Percentiles rank a stretch among this genome's conserved stretches.
Evolutionary conservation across 2,329 filamentous ascomycete genomes (phyloP).

Genomic region (Clonostachys rosea): DNA sequence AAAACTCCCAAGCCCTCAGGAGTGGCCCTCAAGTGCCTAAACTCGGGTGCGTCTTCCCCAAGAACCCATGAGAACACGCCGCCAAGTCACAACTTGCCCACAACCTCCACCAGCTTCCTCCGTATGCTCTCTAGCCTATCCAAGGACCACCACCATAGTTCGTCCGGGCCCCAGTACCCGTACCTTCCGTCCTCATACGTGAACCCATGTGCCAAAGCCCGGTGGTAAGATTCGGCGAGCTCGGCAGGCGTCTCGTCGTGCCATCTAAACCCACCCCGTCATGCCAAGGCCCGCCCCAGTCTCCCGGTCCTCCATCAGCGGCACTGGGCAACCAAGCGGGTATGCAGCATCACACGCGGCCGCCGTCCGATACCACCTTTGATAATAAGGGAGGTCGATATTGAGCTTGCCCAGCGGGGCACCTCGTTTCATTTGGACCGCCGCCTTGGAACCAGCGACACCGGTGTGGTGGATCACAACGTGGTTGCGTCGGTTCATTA

Average conservation of each 20-base stretch:
- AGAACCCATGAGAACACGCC: constrained; percentile 77
- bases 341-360: constrained; percentile 29
- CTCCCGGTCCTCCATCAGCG: constrained; percentile 50
- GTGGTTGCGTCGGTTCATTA: constrained; percentile 65
- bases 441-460: constrained; percentile 46
- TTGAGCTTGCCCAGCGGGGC: constrained; percentile 48
- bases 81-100: constrained; percentile 51
- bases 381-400: constrained; percentile 63
- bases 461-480: constrained; percentile 61
- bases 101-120: constrained; percentile 57
- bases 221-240: constrained; percentile 50
- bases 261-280: constrained; percentile 57
- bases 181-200: constrained; percentile 59
- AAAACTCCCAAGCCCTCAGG: constrained; percentile 8
- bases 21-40: constrained; percentile 30
- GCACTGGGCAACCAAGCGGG: constrained; percentile 50
- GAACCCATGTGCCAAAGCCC: constrained; percentile 43
- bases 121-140: constrained; percentile 49
- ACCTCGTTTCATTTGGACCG: constrained; percentile 50
- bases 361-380: constrained; percentile 56
- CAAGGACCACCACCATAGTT: constrained; percentile 57
- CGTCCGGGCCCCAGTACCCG: constrained; percentile 60
- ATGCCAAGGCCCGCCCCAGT: constrained; percentile 54
- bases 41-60: constrained; percentile 57
- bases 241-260: constrained; percentile 48